Evolutionary conservation across 2,329 filamentous ascomycete genomes (phyloP), one percentile per base, ranked within the genome.

Genomic region (Sclerotinia minor): DNA sequence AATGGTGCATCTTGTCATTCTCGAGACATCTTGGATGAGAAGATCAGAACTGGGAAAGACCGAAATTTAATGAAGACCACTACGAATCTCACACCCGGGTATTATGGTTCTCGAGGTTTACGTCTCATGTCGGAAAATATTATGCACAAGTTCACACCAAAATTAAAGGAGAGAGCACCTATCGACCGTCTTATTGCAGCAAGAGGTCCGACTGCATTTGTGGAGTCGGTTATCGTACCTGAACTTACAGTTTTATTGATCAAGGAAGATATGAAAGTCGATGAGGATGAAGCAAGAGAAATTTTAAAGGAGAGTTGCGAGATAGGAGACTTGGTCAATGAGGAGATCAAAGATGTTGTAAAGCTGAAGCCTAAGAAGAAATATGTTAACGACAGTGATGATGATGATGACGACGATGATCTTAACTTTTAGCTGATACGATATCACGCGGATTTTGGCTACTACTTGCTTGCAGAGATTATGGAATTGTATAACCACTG

Each of bases 21-120:
- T 74, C 82, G 88, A 19, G 79, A 83, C 13, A 73, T 82, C 1
- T 80, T 92, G 32, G 83, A 82, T 5, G 79, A 83, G 4, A 83
- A 80, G 17, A 80, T 91, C 54, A 82, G 83, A 67, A 78, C 80
- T 2, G 89, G 88, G 17, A 82, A 84, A 74, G 85, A 84, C 41
- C 83, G 85, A 64, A 89, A 84, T 35, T 80, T 91, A 67, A 80
- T 86, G 64, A 84, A 86, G 69, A 87, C 83, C 63, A 78, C 72
- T 41, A 74, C 80, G 26, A 77, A 76, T 68, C 82, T 89, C 41
- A 88, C 85, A 3, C 90, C 91, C 13, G 93, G 93, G 0, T 97
- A 96, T 78, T 97, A 96, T 78, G 93, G 93, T 1, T 85, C 89
- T 3, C 85, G 88, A 26, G 93, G 93, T 1, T 83, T 90, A 64